Evolutionary conservation across 495 filamentous ascomycete species (phyloP).

Genomic region (Xylaria cubensis): DNA sequence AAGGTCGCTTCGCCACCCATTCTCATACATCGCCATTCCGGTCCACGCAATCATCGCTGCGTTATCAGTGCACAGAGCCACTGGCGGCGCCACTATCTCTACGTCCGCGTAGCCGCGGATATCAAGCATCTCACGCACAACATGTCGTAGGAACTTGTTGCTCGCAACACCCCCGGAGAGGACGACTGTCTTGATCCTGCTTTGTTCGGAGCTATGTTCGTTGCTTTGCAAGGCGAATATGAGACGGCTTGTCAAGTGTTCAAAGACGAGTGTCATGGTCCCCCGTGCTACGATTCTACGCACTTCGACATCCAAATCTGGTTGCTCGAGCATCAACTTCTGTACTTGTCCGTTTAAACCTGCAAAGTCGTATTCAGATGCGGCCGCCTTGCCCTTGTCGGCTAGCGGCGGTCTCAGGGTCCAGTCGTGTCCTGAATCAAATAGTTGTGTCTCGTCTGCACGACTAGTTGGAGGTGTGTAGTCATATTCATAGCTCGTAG

Average conservation of each 20-base stretch:
- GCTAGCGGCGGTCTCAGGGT: constrained; percentile 44
- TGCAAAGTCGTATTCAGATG: constrained; percentile 43
- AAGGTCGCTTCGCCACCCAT: constrained; percentile 70
- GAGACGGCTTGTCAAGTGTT: constrained; percentile 79
- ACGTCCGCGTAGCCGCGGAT: constrained; percentile 67
- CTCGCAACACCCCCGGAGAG: constrained; percentile 89
- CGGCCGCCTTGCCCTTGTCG: constrained; percentile 9
- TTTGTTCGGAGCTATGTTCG: neutral
- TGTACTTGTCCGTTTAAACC: constrained; percentile 44
- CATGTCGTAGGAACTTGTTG: constrained; percentile 74
- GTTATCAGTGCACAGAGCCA: constrained; percentile 85
- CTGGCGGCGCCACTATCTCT: constrained; percentile 74
- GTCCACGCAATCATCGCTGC: constrained; percentile 99
- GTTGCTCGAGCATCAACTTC: constrained; percentile 36
- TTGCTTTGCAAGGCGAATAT: constrained; percentile 63
- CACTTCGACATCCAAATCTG: constrained; percentile 52
- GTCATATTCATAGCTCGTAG: constrained; percentile 49
- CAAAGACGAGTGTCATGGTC: constrained; percentile 81
- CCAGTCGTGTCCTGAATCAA: constrained; percentile 38
- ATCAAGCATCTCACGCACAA: constrained; percentile 69
- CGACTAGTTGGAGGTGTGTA: constrained; percentile 63
- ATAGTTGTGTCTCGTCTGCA: constrained; percentile 56
- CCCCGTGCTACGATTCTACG: constrained; percentile 70
- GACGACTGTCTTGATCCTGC: constrained; percentile 67
- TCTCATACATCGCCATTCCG: constrained; percentile 88